Evolutionary conservation across 176 grass and related monocot species (phyloP).

Genomic region (Ananas comosus): DNA sequence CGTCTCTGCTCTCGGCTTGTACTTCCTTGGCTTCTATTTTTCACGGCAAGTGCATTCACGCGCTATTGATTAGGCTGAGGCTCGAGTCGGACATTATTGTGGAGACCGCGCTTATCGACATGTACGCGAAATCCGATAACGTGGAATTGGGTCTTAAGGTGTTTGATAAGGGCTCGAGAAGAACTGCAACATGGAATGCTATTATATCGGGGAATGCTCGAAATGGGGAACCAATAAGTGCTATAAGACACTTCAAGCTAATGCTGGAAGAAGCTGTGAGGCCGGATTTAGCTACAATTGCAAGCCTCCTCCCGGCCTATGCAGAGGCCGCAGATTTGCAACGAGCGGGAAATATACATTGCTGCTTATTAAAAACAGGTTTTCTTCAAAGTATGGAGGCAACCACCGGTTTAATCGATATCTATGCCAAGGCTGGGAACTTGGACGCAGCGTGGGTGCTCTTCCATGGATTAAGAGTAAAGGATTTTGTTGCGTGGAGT

Average conservation of each 20-base stretch:
- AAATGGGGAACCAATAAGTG: slow-evolving; percentile 9
- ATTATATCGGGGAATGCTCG: slow-evolving; percentile 41
- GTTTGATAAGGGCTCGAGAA: slow-evolving; percentile 28
- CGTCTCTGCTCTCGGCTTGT: slow-evolving; percentile 40
- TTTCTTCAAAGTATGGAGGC: slow-evolving; percentile 28
- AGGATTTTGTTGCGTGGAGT: slow-evolving; percentile 55
- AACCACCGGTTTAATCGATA: slow-evolving; percentile 33
- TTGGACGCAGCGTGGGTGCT: slow-evolving; percentile 33
- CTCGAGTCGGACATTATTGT: slow-evolving; percentile 36
- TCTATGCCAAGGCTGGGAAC: slow-evolving; percentile 46
- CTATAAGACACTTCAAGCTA: slow-evolving; percentile 35
- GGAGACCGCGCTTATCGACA: slow-evolving; percentile 48
- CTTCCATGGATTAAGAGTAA: slow-evolving; percentile 34
- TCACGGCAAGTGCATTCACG: slow-evolving; percentile 39
- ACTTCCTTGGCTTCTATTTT: slow-evolving; percentile 16
- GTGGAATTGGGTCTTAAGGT: slow-evolving; percentile 19
- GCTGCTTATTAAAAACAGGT: slow-evolving; percentile 33
- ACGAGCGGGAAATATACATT: slow-evolving; percentile 42
- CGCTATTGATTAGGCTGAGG: slow-evolving; percentile 32
- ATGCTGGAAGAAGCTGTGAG: slow-evolving; percentile 42
- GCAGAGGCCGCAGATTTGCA: slow-evolving; percentile 31
- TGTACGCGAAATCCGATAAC: slow-evolving; percentile 31
- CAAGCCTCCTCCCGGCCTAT: slow-evolving; percentile 47
- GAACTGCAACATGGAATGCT: slow-evolving; percentile 58
- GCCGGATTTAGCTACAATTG: slow-evolving; percentile 40